Evolutionary conservation across 2,329 filamentous ascomycete species (phyloP).

Genomic region (Aspergillus costaricaensis): DNA sequence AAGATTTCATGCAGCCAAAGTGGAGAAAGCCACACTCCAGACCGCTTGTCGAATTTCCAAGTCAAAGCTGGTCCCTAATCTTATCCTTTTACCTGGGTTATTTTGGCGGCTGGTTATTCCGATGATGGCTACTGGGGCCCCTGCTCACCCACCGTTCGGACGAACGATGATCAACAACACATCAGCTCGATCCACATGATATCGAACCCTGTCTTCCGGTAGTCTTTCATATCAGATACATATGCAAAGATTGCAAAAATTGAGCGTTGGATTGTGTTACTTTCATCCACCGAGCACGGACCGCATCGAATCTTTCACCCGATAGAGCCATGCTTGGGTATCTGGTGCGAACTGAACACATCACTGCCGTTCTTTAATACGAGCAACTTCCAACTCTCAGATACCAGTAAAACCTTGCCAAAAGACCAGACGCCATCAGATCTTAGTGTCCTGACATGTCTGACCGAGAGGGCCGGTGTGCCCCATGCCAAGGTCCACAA

Average conservation of each 20-base stretch:
- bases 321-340: not conserved
- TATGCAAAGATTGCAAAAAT: not conserved
- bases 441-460: not conserved
- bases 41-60: slow-evolving; percentile 13
- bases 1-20: slow-evolving; percentile 6
- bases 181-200: slow-evolving; percentile 12
- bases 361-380: not conserved
- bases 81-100: not conserved
- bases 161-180: slow-evolving; percentile 13
- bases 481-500: not conserved
- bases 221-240: not conserved
- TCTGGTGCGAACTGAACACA: not conserved
- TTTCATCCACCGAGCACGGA: not conserved
- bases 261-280: not conserved
- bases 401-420: not conserved
- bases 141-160: not conserved
- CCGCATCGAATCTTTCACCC: not conserved
- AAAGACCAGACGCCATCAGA: not conserved
- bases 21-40: slow-evolving; percentile 5
- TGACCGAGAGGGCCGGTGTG: not conserved
- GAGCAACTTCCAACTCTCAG: not conserved
- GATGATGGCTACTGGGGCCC: slow-evolving; percentile 16
- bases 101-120: not conserved
- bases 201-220: slow-evolving; percentile 4
- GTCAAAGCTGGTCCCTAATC: not conserved